Evolutionary conservation across 1,284 basidiomycete genomes (phyloP).

Genomic region (Puccinia coronata): DNA sequence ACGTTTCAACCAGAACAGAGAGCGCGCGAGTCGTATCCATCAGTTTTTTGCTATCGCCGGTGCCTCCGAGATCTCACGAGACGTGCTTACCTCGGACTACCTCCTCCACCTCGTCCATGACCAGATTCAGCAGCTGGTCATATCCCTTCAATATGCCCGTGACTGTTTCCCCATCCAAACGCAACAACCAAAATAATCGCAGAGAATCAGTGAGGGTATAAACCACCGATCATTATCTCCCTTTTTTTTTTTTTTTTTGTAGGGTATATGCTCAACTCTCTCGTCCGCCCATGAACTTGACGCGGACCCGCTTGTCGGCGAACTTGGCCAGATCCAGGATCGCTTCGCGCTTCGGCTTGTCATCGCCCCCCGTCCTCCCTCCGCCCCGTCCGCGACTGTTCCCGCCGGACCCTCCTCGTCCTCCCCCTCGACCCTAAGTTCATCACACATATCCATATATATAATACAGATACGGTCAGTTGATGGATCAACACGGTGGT

Average conservation of each 20-base stretch:
- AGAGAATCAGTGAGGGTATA: too few relatives aligned
- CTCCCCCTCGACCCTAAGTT: slow-evolving; percentile 55
- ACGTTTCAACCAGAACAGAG: neutral
- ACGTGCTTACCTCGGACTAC: slow-evolving; percentile 66
- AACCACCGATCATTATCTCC: too few relatives aligned
- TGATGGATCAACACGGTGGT: too few relatives aligned
- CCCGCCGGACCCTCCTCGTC: slow-evolving; percentile 53
- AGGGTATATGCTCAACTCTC: slow-evolving; percentile 67
- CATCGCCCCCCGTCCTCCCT: slow-evolving; percentile 57
- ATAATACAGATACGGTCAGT: too few relatives aligned
- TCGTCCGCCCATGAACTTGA: slow-evolving; percentile 94
- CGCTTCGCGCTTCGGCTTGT: slow-evolving; percentile 89
- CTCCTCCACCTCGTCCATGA: slow-evolving; percentile 85
- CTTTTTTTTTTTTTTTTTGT: neutral
- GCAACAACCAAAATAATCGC: neutral
- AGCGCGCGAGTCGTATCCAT: slow-evolving; percentile 9
- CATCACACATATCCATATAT: too few relatives aligned
- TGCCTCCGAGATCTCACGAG: neutral
- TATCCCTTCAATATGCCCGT: slow-evolving; percentile 90
- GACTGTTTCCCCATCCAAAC: slow-evolving; percentile 64
- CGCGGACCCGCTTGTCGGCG: slow-evolving; percentile 83
- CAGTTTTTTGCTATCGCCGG: too few relatives aligned
- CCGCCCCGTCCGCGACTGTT: slow-evolving; percentile 47
- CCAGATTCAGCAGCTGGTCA: slow-evolving; percentile 94
- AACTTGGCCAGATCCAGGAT: slow-evolving; percentile 95